Conservation (phyloP, 2,329 filamentous ascomycete genomes). For the Pseudopithomyces chartarum region DNA sequence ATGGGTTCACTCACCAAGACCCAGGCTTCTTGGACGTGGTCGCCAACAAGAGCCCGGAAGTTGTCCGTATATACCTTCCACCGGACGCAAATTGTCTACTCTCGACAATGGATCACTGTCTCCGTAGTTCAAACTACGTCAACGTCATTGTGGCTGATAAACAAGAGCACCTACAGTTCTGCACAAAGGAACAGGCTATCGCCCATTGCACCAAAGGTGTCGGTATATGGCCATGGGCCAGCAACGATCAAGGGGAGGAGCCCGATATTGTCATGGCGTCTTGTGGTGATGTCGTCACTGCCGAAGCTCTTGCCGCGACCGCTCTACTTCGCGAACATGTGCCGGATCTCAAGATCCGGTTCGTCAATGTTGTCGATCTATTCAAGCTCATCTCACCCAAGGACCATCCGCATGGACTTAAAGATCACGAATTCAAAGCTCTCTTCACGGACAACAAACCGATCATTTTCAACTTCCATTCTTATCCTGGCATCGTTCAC, state of each 20-base stretch:
- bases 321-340: conserved; percentile 74
- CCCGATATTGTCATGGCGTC: conserved; percentile 78
- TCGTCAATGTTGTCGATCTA: conserved; percentile 79
- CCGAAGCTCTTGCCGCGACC: conserved; percentile 75
- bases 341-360: conserved; percentile 74
- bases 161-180: conserved; percentile 76
- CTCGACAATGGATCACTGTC: conserved; percentile 76
- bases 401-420: conserved; percentile 74
- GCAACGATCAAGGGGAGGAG: conserved; percentile 69
- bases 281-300: conserved; percentile 75
- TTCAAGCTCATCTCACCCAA: conserved; percentile 75
- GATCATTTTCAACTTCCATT: conserved; percentile 84
- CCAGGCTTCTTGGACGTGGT: conserved; percentile 81
- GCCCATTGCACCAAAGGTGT: conserved; percentile 79
- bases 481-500: conserved; percentile 80
- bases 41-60: conserved; percentile 78
- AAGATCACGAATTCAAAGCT: conserved; percentile 62
- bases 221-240: conserved; percentile 78
- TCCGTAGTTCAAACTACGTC: conserved; percentile 76
- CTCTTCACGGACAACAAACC: conserved; percentile 75
- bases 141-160: conserved; percentile 83
- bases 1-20: conserved; percentile 82
- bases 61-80: conserved; percentile 80
- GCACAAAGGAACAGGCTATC: conserved; percentile 73
- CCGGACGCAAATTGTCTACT: conserved; percentile 80